Base-by-base conservation (phyloP, 345 rosid species). In the Toxicodendron radicans region DNA sequence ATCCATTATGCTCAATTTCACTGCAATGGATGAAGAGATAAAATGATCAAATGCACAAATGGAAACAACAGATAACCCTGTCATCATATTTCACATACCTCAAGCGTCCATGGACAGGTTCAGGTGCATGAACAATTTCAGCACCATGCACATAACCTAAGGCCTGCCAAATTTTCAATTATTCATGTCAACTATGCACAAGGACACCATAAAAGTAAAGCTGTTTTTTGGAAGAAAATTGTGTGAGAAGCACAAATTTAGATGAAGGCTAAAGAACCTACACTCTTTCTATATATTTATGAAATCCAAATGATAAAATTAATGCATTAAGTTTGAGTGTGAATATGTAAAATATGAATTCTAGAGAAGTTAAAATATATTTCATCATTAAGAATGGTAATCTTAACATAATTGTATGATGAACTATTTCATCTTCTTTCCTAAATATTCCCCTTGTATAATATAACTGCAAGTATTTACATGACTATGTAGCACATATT, bases 51-150 rank as follows among this genome's bases (percentile, higher is more conserved):
- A 56, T 58, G 53, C 43, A 48, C 53, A 56, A 53, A 24, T 59
- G 57, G 27, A 38, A 56, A 49, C 68, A 74, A n/a, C 24, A 10
- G 51, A 68, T 52, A 70, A 45, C 70, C 18, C 27, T 66, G 60
- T 54, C 79, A 64, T 17, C 32, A 70, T 59, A 75, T 70, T 66
- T 38, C 62, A 68, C 67, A 70, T 87, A 95, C 99, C 99, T 95
- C 83, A 93, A 79, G 13, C 97, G 94, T 73, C 98, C 99, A 80
- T 95, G 99, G 71, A 95, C 90, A 60, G 99, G 98, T 78, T 93
- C 96, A 24, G 91, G 73, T 66, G 98, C 99, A 67, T 91, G 99
- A 74, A 89, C 86, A 73, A 95, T 83, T 78, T 73, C 83, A 79
- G 97, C 99, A 66, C 97, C 98, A 71, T 95, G 93, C 43, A 83